Evolutionary conservation across 164 flowering plant species (phyloP).

Genomic region (Chloranthus sessilifolius): DNA sequence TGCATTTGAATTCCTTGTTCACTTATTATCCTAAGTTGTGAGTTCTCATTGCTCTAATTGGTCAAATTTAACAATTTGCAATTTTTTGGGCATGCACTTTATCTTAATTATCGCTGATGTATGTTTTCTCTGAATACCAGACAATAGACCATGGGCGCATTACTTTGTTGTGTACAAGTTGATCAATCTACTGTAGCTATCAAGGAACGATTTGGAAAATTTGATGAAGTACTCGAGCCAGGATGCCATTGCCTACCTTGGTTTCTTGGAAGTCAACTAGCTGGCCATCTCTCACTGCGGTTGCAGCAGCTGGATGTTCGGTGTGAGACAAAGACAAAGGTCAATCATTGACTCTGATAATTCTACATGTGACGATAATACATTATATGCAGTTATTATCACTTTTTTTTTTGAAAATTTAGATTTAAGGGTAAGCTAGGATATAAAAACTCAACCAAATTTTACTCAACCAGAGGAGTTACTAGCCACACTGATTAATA

Average conservation of each 20-base stretch:
- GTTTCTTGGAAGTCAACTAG: conserved; percentile 51
- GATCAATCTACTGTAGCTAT: conserved; percentile 59
- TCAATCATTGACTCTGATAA: conserved; percentile 23
- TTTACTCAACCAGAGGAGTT: too few relatives aligned
- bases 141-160: conserved; percentile 39
- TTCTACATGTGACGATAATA: neutral
- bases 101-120: neutral
- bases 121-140: neutral
- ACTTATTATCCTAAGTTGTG: too few relatives aligned
- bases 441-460: too few relatives aligned
- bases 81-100: too few relatives aligned
- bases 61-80: too few relatives aligned
- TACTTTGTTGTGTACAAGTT: conserved; percentile 51
- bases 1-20: too few relatives aligned
- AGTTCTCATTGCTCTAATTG: too few relatives aligned
- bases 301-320: conserved; percentile 71
- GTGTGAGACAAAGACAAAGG: conserved; percentile 80
- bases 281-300: conserved; percentile 60
- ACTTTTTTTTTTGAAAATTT: neutral
- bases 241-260: conserved; percentile 81
- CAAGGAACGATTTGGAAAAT: conserved; percentile 62
- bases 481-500: too few relatives aligned
- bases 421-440: too few relatives aligned
- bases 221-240: conserved; percentile 59
- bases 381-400: neutral